Conservation (phyloP, 768 basidiomycete genomes). For the Phlebiopsis gigantea region DNA sequence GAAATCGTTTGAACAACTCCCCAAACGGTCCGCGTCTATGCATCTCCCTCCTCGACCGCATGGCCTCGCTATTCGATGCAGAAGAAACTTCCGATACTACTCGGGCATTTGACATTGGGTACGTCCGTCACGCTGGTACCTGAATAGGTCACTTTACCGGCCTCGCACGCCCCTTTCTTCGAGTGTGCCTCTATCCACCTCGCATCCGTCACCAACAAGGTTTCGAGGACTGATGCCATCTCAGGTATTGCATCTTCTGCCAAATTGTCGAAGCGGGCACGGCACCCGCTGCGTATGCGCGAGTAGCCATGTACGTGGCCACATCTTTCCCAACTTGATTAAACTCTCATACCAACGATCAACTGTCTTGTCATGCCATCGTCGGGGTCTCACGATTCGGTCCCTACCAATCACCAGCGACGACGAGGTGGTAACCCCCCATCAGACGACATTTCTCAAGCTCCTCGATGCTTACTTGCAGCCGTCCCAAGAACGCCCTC, state of each 20-base stretch:
- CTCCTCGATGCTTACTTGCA: slow-evolving; percentile 82
- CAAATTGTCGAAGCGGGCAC: slow-evolving; percentile 56
- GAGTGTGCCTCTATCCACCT: no score
- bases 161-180: no score
- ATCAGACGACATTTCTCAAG: slow-evolving; percentile 85
- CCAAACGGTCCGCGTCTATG: slow-evolving; percentile 60
- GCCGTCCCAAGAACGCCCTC: not conserved
- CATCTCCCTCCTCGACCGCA: slow-evolving; percentile 61
- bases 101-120: slow-evolving; percentile 77
- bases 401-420: slow-evolving; percentile 32
- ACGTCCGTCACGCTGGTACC: slow-evolving; percentile 14
- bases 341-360: not conserved
- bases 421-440: slow-evolving; percentile 73
- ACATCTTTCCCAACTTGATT: not conserved
- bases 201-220: not conserved
- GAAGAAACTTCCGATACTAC: slow-evolving; percentile 60
- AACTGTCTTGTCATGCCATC: not conserved
- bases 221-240: slow-evolving; percentile 12
- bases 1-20: slow-evolving; percentile 48
- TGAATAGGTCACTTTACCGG: not conserved
- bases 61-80: slow-evolving; percentile 66
- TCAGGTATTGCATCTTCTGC: slow-evolving; percentile 63
- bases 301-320: slow-evolving; percentile 52
- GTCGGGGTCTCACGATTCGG: not conserved
- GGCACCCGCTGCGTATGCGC: slow-evolving; percentile 53